phyloP scores from a whole-genome alignment of 2,329 filamentous ascomycete species.

The Hypoxylon sp. region DNA sequence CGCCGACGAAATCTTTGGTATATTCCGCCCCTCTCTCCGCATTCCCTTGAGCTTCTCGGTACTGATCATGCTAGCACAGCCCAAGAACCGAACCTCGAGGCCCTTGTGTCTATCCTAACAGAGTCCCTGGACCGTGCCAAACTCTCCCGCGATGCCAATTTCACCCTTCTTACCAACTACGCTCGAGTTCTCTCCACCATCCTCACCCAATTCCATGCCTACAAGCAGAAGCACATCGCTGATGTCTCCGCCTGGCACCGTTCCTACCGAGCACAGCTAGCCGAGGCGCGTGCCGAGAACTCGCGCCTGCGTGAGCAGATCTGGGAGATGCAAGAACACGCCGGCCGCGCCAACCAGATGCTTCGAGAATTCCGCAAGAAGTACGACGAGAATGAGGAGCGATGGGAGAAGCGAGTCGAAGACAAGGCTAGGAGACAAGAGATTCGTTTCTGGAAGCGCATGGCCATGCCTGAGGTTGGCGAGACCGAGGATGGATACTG shows the following conservation, averaged over 20 bases:
- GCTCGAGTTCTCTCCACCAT: slow-evolving; percentile 70
- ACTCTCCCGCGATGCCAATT: slow-evolving; percentile 72
- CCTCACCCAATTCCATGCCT: slow-evolving; percentile 75
- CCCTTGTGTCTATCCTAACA: slow-evolving; percentile 71
- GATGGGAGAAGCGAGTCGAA: slow-evolving; percentile 68
- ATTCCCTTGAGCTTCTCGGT: not conserved
- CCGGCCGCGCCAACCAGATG: slow-evolving; percentile 69
- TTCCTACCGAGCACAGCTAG: slow-evolving; percentile 75
- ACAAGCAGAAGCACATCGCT: slow-evolving; percentile 73
- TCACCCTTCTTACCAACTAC: slow-evolving; percentile 70
- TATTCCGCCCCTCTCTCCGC: not conserved
- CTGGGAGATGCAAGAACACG: slow-evolving; percentile 75
- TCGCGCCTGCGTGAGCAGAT: slow-evolving; percentile 74
- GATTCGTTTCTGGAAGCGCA: slow-evolving; percentile 75
- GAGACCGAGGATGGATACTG: slow-evolving; percentile 72
- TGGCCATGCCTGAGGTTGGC: slow-evolving; percentile 73
- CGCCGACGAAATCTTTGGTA: slow-evolving; percentile 71
- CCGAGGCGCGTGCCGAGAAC: slow-evolving; percentile 76
- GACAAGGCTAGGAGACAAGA: slow-evolving; percentile 69
- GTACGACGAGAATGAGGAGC: slow-evolving; percentile 69
- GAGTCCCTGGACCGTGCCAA: slow-evolving; percentile 75
- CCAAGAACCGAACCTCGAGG: slow-evolving; percentile 72
- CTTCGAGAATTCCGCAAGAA: slow-evolving; percentile 70
- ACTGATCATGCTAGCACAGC: slow-evolving; percentile 56
- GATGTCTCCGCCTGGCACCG: slow-evolving; percentile 76